Conservation (phyloP, 495 filamentous ascomycete species). For the Penicillium daleae region DNA sequence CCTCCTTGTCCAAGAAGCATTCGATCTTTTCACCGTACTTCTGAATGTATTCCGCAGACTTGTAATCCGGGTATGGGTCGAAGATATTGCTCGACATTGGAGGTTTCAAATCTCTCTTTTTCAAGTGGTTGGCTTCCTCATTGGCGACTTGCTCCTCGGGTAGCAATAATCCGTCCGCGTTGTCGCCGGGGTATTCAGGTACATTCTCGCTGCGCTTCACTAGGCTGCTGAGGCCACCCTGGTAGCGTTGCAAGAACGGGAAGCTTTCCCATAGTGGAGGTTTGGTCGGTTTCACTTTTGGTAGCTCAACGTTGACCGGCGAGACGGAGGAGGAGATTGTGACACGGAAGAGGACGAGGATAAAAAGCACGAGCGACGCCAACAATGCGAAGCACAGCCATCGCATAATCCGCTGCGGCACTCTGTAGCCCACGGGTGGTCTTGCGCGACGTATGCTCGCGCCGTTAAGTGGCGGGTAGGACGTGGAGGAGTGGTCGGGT, state of each 20-base stretch:
- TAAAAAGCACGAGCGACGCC: slow-evolving; percentile 70
- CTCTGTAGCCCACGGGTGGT: slow-evolving; percentile 48
- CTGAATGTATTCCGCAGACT: slow-evolving; percentile 57
- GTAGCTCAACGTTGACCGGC: slow-evolving; percentile 59
- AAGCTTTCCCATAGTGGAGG: slow-evolving; percentile 83
- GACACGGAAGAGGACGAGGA: slow-evolving; percentile 69
- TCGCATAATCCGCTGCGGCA: slow-evolving; percentile 65
- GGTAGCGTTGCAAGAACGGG: slow-evolving; percentile 78
- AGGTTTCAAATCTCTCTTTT: slow-evolving; percentile 29
- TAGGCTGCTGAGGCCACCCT: slow-evolving; percentile 75
- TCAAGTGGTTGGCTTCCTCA: slow-evolving; percentile 31
- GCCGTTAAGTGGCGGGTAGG: slow-evolving; percentile 60
- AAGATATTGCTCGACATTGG: slow-evolving; percentile 60
- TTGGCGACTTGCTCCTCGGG: slow-evolving; percentile 13
- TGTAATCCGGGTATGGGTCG: slow-evolving; percentile 70
- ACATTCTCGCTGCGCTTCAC: slow-evolving; percentile 62
- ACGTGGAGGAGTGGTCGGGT: slow-evolving; percentile 39
- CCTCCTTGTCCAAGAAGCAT: slow-evolving; percentile 73
- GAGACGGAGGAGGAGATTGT: slow-evolving; percentile 64
- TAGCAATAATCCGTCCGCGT: slow-evolving; percentile 30
- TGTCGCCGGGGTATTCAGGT: slow-evolving; percentile 75
- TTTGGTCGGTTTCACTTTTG: slow-evolving; percentile 52
- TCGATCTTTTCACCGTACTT: slow-evolving; percentile 68
- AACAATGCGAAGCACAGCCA: slow-evolving; percentile 74
- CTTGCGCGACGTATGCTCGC: slow-evolving; percentile 44